Base-by-base conservation (phyloP, 2,329 filamentous ascomycete genomes). In the Neoscytalidium dimidiatum region DNA sequence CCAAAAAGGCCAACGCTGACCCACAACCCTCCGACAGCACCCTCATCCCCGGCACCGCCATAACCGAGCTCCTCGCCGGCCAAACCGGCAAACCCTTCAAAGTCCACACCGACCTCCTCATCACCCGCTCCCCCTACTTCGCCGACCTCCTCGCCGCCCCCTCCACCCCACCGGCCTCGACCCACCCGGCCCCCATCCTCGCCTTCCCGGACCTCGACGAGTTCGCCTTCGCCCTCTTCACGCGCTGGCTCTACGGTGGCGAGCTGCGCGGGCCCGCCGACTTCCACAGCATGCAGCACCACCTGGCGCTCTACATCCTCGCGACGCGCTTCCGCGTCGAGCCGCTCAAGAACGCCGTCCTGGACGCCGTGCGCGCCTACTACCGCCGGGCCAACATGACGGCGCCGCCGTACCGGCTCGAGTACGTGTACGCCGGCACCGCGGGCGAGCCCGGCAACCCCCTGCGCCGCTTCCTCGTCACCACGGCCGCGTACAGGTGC, bases 371-470 rank as follows among this genome's bases (percentile, higher is more conserved):
- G 38, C 71, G 75, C 43, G 49, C 64, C 56, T 76, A 77, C 69
- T 77, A 77, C 69, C 67, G 66, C 31, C 43, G 38, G 28, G 63
- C 70, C 48, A 68, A 70, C 64, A 72, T 76, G 72, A 77, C 75
- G 14, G 74, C 75, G 17, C 70, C 75, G 2, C 67, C 75, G 17
- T 77, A 74, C 67, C 71, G 75, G 31, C 68, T 77, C 38, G 74
- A 77, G 64, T 77, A 76, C 69, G 71, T 77, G 52, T 77, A 75
- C 70, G 67, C 68, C 21, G 69, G 66, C 67, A 74, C 72, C 2
- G n/a, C 44, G 3, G 3, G n/a, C 44, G 3, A 61, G 41, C 14
- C 67, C 71, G n/a, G n/a, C 8, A 72, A 73, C 62, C 64, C 48
- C 17, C 73, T 77, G 75, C 71, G 73, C 43, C 66, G 64, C 46